These are phyloP conservation scores for Lactarius psammicola DNA, from an alignment of 768 basidiomycete species.

Conservation along the genomic window DNA sequence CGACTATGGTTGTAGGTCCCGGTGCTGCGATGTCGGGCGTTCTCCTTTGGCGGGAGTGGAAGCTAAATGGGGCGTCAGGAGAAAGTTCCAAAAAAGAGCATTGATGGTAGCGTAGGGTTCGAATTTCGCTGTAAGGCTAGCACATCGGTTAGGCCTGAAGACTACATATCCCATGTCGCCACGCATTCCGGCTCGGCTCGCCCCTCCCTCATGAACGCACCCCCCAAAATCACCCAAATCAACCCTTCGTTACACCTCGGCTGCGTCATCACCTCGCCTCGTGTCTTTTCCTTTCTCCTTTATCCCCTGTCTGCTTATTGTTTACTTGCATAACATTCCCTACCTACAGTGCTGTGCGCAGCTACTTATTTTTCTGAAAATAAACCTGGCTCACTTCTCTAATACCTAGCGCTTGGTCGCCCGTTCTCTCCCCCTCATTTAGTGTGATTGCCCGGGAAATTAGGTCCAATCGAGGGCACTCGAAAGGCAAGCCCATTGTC, in stretches of 20 bases:
- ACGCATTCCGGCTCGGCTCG: no score
- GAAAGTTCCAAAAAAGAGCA: constrained; percentile 2
- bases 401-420: background rate
- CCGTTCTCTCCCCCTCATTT: background rate
- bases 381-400: background rate
- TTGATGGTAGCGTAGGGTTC: background rate
- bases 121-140: background rate
- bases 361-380: background rate
- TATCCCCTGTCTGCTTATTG: background rate
- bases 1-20: constrained; percentile 18
- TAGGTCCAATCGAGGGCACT: background rate
- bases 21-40: constrained; percentile 26
- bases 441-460: background rate
- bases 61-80: constrained; percentile 11
- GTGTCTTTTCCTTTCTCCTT: background rate
- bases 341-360: background rate
- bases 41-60: constrained; percentile 25
- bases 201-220: no score
- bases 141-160: background rate
- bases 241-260: background rate
- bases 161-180: no score
- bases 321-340: background rate
- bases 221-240: no score
- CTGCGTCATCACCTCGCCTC: background rate
- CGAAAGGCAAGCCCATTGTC: background rate